phyloP scores from a whole-genome alignment of 768 basidiomycete genomes.

The Lactarius sp. region DNA sequence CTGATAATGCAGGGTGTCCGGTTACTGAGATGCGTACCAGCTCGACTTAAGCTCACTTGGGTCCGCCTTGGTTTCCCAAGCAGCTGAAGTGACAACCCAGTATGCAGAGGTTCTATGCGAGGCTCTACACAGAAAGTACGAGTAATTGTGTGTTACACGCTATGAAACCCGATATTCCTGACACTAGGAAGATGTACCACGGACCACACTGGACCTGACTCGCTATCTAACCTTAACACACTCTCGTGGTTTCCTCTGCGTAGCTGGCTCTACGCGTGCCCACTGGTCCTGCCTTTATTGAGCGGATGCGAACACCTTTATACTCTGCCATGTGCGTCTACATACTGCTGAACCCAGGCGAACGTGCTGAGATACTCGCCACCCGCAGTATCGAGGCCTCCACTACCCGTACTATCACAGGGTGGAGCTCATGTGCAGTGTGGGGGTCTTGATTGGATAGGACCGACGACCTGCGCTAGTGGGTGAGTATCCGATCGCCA shows the following conservation, averaged over 20 bases:
- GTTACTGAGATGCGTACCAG: constrained; percentile 1
- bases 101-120: not conserved
- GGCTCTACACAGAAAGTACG: not conserved
- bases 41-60: not conserved
- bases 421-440: not conserved
- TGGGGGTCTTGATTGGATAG: constrained; percentile 2
- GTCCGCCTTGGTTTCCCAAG: not conserved
- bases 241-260: not conserved
- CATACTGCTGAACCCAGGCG: not conserved
- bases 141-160: not conserved
- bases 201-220: not conserved
- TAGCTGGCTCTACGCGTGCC: not conserved
- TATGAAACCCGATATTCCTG: not conserved
- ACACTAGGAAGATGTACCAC: not conserved
- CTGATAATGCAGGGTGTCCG: not conserved
- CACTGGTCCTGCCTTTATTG: not conserved
- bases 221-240: not conserved
- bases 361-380: not conserved
- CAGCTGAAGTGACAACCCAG: not conserved
- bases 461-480: not conserved
- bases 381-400: not conserved
- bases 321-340: not conserved
- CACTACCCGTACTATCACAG: not conserved
- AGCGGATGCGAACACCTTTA: not conserved
- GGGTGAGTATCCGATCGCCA: not conserved